Percentiles rank a stretch among this genome's conserved stretches.
Conservation (phyloP, 1,284 basidiomycete species). For the Coniophora puteana region DNA sequence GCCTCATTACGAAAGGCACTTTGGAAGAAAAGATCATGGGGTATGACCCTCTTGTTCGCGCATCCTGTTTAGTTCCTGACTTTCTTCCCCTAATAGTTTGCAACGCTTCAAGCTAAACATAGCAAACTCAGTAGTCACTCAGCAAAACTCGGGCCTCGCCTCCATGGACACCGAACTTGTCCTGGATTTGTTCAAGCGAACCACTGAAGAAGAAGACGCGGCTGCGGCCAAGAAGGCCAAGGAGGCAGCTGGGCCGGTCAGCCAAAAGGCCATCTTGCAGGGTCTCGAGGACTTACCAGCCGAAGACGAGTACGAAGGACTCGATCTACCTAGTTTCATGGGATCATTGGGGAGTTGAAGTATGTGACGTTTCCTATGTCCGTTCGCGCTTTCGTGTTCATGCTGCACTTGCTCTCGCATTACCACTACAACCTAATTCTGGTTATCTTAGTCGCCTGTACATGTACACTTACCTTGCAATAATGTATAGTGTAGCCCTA, state of each 20-base stretch:
- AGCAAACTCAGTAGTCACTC: conserved; percentile 94
- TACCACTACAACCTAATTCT: conserved; percentile 26
- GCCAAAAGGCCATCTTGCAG: conserved; percentile 78
- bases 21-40: conserved; percentile 99
- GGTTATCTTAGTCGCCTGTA: conserved; percentile 32
- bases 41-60: conserved; percentile 40
- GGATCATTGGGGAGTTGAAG: conserved; percentile 50
- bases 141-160: conserved; percentile 91
- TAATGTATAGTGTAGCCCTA: conserved; percentile 33
- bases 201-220: conserved; percentile 70
- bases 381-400: conserved; percentile 3
- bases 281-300: conserved; percentile 87
- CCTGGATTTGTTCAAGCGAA: conserved; percentile 88
- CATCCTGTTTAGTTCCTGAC: conserved; percentile 9
- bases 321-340: conserved; percentile 86
- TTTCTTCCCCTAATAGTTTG: conserved; percentile 46
- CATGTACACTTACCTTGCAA: conserved; percentile 26
- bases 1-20: conserved; percentile 95
- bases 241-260: conserved; percentile 48
- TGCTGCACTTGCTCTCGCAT: conserved; percentile 2
- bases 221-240: conserved; percentile 51
- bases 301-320: conserved; percentile 85
- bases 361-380: conserved; percentile 12
- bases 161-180: conserved; percentile 99
- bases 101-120: conserved; percentile 99